Evolutionary conservation across 495 filamentous ascomycete species (phyloP).

Genomic region (Aspergillus sclerotiicarbonarius): DNA sequence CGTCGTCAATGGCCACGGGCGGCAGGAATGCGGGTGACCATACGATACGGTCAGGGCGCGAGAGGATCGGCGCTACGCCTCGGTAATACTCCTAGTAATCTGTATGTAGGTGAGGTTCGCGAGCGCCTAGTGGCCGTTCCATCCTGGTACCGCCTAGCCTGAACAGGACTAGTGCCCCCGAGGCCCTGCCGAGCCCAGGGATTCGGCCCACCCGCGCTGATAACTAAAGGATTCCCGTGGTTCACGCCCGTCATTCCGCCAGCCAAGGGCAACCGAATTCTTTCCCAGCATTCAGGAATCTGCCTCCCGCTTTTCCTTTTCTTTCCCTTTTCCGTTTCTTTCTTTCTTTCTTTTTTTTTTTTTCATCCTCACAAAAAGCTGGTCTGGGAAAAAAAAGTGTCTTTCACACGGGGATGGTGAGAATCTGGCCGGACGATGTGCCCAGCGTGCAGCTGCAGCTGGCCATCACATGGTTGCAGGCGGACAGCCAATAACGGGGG

Average conservation of each 20-base stretch:
- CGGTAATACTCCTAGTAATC: background rate
- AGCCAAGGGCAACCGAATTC: slow-evolving; percentile 8
- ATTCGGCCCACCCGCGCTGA: background rate
- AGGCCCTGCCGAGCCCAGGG: too few species aligned
- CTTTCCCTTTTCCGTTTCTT: background rate
- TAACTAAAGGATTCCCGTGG: background rate
- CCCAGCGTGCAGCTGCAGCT: background rate
- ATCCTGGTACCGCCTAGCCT: background rate
- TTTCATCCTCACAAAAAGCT: too few species aligned
- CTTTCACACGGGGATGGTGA: too few species aligned
- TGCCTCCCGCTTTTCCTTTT: background rate
- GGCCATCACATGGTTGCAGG: slow-evolving; percentile 2
- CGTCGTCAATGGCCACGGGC: background rate
- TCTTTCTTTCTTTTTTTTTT: too few species aligned
- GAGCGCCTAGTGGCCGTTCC: background rate
- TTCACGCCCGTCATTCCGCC: background rate
- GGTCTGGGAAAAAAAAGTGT: too few species aligned
- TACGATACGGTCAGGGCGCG: background rate
- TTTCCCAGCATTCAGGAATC: slow-evolving; percentile 7
- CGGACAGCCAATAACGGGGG: background rate
- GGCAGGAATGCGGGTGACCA: background rate
- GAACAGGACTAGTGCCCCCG: background rate
- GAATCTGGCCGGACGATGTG: background rate
- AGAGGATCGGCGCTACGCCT: background rate
- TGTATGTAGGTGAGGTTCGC: background rate